Percentiles rank a stretch among this genome's conserved stretches.
phyloP scores from a whole-genome alignment of 768 basidiomycete genomes.

The Astraeus odoratus region DNA sequence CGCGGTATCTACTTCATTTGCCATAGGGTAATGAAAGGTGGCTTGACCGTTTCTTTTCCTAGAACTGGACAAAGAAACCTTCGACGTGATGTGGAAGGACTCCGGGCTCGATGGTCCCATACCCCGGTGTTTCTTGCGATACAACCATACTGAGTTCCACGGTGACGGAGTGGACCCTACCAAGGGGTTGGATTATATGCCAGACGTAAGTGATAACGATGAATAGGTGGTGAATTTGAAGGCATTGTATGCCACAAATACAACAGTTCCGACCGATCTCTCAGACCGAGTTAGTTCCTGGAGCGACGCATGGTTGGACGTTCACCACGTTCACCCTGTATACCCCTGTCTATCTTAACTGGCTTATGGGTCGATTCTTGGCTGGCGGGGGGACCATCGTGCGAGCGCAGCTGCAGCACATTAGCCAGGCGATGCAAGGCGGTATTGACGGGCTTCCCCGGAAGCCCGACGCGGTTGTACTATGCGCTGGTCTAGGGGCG shows the following conservation, averaged over 20 bases:
- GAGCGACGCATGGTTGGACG: constrained; percentile 41
- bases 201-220: constrained; percentile 34
- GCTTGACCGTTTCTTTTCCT: neutral
- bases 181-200: constrained; percentile 43
- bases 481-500: constrained; percentile 64
- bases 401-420: constrained; percentile 58
- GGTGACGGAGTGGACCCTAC: constrained; percentile 28
- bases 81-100: constrained; percentile 67
- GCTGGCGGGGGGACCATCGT: constrained; percentile 53
- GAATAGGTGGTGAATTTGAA: no score
- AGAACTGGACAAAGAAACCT: constrained; percentile 71
- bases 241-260: no score
- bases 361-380: constrained; percentile 54
- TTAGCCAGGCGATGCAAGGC: constrained; percentile 63
- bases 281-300: constrained; percentile 33
- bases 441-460: constrained; percentile 22
- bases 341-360: constrained; percentile 53
- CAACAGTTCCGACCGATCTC: constrained; percentile 32
- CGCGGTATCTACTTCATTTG: constrained; percentile 41
- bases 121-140: constrained; percentile 58
- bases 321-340: constrained; percentile 71
- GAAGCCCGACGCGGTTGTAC: constrained; percentile 42
- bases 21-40: neutral
- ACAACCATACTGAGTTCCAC: constrained; percentile 58
- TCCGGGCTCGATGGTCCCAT: constrained; percentile 46